These are phyloP conservation scores for Aurantiochytrium sp. DNA, from an alignment of 108 stramenopile species.

Conservation along the genomic window DNA sequence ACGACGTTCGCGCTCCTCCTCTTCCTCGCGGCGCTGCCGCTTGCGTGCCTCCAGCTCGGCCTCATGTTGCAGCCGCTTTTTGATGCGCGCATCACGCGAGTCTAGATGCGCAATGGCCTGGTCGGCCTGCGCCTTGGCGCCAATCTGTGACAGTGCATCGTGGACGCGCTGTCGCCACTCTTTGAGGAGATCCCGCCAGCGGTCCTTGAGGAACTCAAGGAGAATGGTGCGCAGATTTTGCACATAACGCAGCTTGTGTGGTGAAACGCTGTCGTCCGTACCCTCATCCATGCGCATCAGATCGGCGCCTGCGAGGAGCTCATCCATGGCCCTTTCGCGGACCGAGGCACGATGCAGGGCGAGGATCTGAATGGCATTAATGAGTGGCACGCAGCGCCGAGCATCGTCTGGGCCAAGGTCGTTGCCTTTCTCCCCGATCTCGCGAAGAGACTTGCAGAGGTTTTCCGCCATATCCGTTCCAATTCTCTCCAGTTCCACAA, in stretches of 20 bases:
- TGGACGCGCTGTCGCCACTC: slow-evolving; percentile 3
- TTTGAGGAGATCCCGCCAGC: background rate
- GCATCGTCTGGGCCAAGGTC: background rate
- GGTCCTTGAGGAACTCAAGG: background rate
- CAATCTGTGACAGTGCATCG: background rate
- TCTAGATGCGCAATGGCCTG: background rate
- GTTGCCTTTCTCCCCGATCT: background rate
- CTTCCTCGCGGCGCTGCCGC: background rate
- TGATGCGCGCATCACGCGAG: background rate
- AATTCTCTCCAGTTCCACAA: background rate
- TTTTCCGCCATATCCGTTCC: background rate
- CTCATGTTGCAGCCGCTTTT: background rate
- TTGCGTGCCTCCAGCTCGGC: background rate
- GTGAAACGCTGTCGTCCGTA: background rate
- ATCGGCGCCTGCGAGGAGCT: background rate
- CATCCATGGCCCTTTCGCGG: background rate
- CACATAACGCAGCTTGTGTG: background rate
- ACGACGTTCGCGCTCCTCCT: background rate
- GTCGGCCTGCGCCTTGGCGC: background rate
- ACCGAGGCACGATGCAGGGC: background rate
- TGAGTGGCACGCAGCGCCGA: background rate
- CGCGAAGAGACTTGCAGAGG: background rate
- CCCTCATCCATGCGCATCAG: background rate
- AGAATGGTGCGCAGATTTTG: background rate
- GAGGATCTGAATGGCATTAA: background rate